phyloP scores from a whole-genome alignment of 2,329 filamentous ascomycete species.

The Fusarium haematococcum region DNA sequence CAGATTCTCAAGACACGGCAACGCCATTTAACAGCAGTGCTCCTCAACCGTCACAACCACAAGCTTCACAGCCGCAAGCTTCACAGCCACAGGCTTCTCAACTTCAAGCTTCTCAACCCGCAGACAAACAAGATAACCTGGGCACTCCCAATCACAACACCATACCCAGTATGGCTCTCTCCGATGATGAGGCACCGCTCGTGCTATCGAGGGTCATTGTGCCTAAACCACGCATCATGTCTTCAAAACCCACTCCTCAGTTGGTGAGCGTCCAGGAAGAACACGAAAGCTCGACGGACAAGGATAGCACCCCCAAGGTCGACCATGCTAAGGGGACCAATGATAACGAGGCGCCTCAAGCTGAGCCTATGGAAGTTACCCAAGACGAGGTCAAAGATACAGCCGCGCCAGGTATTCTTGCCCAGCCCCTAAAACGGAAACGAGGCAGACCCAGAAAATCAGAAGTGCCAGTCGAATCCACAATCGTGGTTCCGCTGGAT shows the following conservation, averaged over 20 bases:
- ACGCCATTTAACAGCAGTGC: conserved; percentile 39
- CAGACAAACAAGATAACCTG: neutral
- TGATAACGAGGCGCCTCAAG: neutral
- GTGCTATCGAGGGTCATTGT: conserved; percentile 26
- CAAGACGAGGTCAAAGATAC: neutral
- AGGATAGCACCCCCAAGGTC: neutral
- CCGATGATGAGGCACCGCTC: conserved; percentile 53
- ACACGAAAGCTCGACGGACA: neutral
- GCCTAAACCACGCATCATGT: neutral
- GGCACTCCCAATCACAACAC: neutral
- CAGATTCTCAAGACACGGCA: conserved; percentile 46
- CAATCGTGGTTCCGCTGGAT: neutral
- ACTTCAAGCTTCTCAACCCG: conserved; percentile 12
- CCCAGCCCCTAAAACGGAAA: conserved; percentile 28
- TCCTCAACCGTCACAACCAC: conserved; percentile 16
- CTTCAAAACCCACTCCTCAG: neutral
- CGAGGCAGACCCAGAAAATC: conserved; percentile 38
- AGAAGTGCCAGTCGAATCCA: neutral
- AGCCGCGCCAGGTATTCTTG: neutral
- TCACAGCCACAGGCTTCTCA: neutral
- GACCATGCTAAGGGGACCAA: neutral
- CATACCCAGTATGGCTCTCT: conserved; percentile 43
- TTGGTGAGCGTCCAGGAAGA: neutral
- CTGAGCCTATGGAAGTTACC: neutral
- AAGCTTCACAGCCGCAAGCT: neutral